Evolutionary conservation across 306 rosid species (phyloP), one percentile per base, ranked within the genome.

Genomic region (Mimosa pudica): DNA sequence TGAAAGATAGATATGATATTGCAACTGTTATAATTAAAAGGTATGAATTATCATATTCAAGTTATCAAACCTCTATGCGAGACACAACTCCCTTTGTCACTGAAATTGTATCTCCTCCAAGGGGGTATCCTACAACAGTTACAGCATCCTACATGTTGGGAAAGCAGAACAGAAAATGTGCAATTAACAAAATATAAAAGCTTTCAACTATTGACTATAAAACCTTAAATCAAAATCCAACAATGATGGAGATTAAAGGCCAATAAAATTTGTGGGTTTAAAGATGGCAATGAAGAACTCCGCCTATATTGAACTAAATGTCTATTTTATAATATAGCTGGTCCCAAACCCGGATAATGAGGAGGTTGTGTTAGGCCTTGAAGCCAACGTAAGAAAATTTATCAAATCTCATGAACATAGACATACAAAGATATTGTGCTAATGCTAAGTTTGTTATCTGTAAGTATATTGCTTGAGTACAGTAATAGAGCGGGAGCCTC

Each of bases 61-160:
- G n/a, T 74, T 66, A 73, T 52, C 84, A 83, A 75, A 95, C 99
- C 99, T 95, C 99, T 77, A 95, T 89, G 78, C 98, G 99, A 12
- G 99, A 95, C 75, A 95, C 99, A 79, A 95, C 99, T 73, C 99
- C 99, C 87, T 93, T 91, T 13, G 99, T 95, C 78, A 95, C 99
- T 67, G 98, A 95, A 82, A 95, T 95, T 70, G 99, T 96, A 85
- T 96, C 99, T 80, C 99, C 99, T 84, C 99, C 99, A 71, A 96
- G 92, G 77, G 98, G 98, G 80, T 96, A 96, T 81, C 99, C 99
- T 55, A 96, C 99, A 81, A 96, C 99, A 57, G 98, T 96, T 74
- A 95, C 99, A 80, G 99, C 89, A 81, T 95, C 99, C 99, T 95
- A 89, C 89, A 84, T 81, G 52, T 82, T 63, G 77, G 77, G 77